Evolutionary conservation across 1,284 basidiomycete genomes (phyloP).

Genomic region (Sanghuangporus weigelae): DNA sequence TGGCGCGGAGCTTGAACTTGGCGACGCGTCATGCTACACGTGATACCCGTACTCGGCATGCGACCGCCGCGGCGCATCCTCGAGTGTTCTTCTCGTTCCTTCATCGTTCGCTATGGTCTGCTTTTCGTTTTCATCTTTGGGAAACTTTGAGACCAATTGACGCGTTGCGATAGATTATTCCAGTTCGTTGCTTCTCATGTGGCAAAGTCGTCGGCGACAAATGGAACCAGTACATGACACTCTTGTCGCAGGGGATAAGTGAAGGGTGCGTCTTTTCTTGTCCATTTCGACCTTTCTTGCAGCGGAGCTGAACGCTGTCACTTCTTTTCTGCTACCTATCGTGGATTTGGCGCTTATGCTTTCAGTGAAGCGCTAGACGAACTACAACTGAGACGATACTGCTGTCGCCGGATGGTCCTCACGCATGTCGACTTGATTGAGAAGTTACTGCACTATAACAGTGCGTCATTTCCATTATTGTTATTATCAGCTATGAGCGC

Average conservation of each 20-base stretch:
- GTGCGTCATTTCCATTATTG: slow-evolving; percentile 46
- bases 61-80: no score
- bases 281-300: neutral
- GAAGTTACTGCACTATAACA: slow-evolving; percentile 94
- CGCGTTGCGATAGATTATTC: slow-evolving; percentile 53
- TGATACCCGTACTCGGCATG: no score
- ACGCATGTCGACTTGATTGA: slow-evolving; percentile 98
- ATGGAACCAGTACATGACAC: slow-evolving; percentile 81
- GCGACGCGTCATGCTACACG: no score
- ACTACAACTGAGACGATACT: slow-evolving; percentile 90
- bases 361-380: slow-evolving; percentile 86
- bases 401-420: slow-evolving; percentile 95
- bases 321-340: neutral
- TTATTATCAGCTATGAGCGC: neutral
- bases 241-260: slow-evolving; percentile 71
- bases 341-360: neutral
- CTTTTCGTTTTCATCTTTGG: no score
- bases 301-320: neutral
- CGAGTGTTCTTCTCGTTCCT: neutral
- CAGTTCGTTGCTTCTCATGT: slow-evolving; percentile 86
- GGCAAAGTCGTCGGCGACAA: slow-evolving; percentile 94
- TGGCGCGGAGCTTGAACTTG: no score
- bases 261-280: slow-evolving; percentile 70
- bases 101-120: neutral
- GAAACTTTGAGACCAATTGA: neutral